Evolutionary conservation across 2,329 filamentous ascomycete genomes (phyloP), one percentile per base, ranked within the genome.

Genomic region (Ophiosphaerella herpotricha): DNA sequence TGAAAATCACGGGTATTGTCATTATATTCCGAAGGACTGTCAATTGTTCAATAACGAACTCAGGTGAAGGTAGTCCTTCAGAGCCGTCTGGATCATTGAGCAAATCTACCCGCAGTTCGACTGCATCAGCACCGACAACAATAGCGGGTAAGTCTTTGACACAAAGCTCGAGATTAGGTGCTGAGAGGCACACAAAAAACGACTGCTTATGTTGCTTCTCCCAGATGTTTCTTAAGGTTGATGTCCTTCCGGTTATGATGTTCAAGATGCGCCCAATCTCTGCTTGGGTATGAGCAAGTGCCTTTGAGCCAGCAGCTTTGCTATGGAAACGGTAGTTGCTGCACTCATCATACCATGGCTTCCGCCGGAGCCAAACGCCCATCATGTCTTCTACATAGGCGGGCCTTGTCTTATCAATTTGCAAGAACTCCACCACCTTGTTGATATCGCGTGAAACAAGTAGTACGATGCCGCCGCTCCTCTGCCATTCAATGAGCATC

Each of bases 241-340:
- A 75, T 51, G 61, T 70, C 71, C 77, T 76, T 21, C 89, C 89
- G 36, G 83, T 87, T 50, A 93, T 85, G 31, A 87, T 79, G 34
- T 81, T 80, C 41, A 93, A 74, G 70, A 95, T 93, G 40, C 86
- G 84, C 14, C 79, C 78, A 64, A 96, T 94, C 66, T 93, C 88
- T 40, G 84, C 77, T 33, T 87, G 79, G 24, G 83, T 79, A 50
- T 78, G 75, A 11, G 78, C 74, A 43, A 85, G 73, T 32, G 78
- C 77, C 8, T 63, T 73, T 18, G 78, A 73, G 34, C 79, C 79
- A 2, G 82, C 77, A 39, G 78, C 85, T 43, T 91, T 90, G 71
- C 90, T 96, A 77, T 93, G 89, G 77, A 96, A 97, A 62, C 95
- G 86, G 63, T 91, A 88, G 70, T 96, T 99, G 78, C 92, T 97